Conservation (phyloP, 2,329 filamentous ascomycete species). For the Gaeumannomyces sp. region DNA sequence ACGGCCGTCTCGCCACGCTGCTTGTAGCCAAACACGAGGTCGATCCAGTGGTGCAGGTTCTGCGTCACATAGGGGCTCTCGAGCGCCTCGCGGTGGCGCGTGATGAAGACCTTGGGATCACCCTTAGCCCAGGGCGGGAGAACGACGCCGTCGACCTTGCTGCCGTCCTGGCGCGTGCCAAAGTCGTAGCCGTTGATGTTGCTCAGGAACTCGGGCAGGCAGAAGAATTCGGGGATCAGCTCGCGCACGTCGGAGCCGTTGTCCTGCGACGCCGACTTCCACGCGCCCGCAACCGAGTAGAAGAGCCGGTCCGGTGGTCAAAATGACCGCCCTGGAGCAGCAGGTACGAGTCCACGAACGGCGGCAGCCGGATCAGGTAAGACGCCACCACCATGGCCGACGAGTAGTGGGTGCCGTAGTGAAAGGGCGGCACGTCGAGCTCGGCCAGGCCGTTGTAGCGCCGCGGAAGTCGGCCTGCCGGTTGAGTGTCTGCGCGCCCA, state of each 20-base stretch:
- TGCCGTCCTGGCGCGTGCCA: constrained; percentile 72
- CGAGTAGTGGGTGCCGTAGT: constrained; percentile 98
- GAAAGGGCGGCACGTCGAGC: constrained; percentile 88
- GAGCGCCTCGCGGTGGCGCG: constrained; percentile 89
- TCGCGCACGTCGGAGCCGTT: constrained; percentile 95
- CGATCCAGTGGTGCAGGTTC: constrained; percentile 90
- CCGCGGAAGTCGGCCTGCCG: constrained; percentile 72
- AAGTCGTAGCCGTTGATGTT: constrained; percentile 96
- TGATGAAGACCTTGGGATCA: constrained; percentile 90
- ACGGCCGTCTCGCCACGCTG: constrained; percentile 89
- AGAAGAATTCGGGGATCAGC: constrained; percentile 95
- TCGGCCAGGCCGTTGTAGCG: constrained; percentile 84
- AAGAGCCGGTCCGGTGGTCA: constrained; percentile 92
- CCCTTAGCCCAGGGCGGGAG: constrained; percentile 97
- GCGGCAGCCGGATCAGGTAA: constrained; percentile 89
- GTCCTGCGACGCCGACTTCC: constrained; percentile 80
- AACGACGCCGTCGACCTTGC: constrained; percentile 75
- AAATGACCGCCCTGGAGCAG: constrained; percentile 93
- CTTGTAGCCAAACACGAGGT: constrained; percentile 89
- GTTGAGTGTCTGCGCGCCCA: constrained; percentile 79
- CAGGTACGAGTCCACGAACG: constrained; percentile 93
- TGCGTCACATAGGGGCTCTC: constrained; percentile 90
- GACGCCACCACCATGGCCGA: constrained; percentile 98
- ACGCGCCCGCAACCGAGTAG: constrained; percentile 85
- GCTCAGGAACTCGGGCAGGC: constrained; percentile 87